A percentile compares a stretch with the other conserved stretches of the same genome.
These are phyloP conservation scores for Rhodofomes roseus DNA, from an alignment of 1,284 basidiomycete genomes.

Conservation along the genomic window DNA sequence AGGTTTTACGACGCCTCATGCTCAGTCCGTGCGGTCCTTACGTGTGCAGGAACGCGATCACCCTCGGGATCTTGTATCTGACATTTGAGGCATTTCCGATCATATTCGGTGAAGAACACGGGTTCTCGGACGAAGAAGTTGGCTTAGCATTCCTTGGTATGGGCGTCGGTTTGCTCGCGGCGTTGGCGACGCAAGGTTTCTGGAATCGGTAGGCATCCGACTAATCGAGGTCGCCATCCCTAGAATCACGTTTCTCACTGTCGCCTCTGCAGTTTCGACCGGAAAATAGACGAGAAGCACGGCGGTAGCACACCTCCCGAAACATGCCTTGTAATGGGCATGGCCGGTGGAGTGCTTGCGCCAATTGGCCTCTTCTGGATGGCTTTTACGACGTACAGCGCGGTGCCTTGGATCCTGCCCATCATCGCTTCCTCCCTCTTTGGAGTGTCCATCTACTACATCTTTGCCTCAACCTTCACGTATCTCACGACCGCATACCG, in stretches of 20 bases:
- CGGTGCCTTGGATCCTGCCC: slow-evolving; percentile 71
- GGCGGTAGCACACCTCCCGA: slow-evolving; percentile 65
- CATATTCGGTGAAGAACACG: slow-evolving; percentile 58
- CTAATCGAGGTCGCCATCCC: too few species aligned
- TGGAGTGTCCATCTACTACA: slow-evolving; percentile 54
- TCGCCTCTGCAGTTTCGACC: background rate
- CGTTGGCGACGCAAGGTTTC: slow-evolving; percentile 51
- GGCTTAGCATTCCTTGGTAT: slow-evolving; percentile 74
- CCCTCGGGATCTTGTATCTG: slow-evolving; percentile 76
- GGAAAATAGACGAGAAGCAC: slow-evolving; percentile 10
- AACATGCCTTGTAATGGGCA: slow-evolving; percentile 60
- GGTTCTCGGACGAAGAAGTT: slow-evolving; percentile 55
- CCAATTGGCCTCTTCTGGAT: slow-evolving; percentile 67
- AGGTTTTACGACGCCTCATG: background rate
- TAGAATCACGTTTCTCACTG: too few species aligned
- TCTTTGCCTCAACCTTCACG: slow-evolving; percentile 69
- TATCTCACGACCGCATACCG: slow-evolving; percentile 71
- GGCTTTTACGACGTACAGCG: slow-evolving; percentile 66
- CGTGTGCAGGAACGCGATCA: slow-evolving; percentile 44
- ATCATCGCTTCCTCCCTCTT: slow-evolving; percentile 64
- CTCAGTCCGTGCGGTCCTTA: background rate
- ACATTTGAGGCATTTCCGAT: slow-evolving; percentile 71
- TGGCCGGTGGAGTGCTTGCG: slow-evolving; percentile 65
- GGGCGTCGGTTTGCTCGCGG: slow-evolving; percentile 62
- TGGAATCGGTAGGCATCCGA: slow-evolving; percentile 51